Percentiles rank a stretch among this genome's conserved stretches.
Conservation (phyloP, 352 stramenopile species). For the Hyaloperonospora brassicae region DNA sequence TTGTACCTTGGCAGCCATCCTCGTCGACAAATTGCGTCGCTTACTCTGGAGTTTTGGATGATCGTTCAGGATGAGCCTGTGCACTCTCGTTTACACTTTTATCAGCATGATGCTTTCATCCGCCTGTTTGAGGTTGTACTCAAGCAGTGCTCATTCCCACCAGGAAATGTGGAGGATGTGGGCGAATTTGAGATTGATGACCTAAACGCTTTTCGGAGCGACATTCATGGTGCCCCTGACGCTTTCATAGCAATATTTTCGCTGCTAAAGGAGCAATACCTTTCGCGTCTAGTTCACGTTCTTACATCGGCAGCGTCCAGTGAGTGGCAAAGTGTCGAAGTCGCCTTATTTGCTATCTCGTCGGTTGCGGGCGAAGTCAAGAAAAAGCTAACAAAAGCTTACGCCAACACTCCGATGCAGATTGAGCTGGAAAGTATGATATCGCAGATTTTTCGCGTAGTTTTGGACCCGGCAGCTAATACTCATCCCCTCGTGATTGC, state of each 20-base stretch:
- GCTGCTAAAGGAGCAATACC: slow-evolving; percentile 42
- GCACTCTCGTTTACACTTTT: slow-evolving; percentile 40
- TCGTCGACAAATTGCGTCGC: slow-evolving; percentile 59
- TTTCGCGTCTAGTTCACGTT: slow-evolving; percentile 32
- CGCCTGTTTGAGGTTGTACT: slow-evolving; percentile 53
- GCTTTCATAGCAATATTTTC: slow-evolving; percentile 48
- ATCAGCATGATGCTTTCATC: slow-evolving; percentile 46
- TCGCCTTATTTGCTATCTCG: slow-evolving; percentile 48
- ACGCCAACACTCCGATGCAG: slow-evolving; percentile 15
- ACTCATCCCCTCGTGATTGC: slow-evolving; percentile 39
- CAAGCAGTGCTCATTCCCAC: slow-evolving; percentile 45
- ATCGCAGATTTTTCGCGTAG: slow-evolving; percentile 35
- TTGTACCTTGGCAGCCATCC: slow-evolving; percentile 46
- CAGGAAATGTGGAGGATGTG: slow-evolving; percentile 29
- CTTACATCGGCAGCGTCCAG: slow-evolving; percentile 17
- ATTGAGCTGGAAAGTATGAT: slow-evolving; percentile 35
- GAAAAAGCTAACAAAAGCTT: slow-evolving; percentile 29
- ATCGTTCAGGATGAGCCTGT: slow-evolving; percentile 66
- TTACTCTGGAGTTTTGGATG: slow-evolving; percentile 72
- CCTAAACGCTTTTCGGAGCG: slow-evolving; percentile 44
- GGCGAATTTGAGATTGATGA: slow-evolving; percentile 64
- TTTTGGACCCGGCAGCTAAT: slow-evolving; percentile 25
- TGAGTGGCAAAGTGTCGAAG: slow-evolving; percentile 50
- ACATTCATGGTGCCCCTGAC: slow-evolving; percentile 50
- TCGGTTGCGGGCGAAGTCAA: slow-evolving; percentile 53